These are phyloP conservation scores for Endothia cerciana DNA, from an alignment of 2,329 filamentous ascomycete species.

Conservation along the genomic window DNA sequence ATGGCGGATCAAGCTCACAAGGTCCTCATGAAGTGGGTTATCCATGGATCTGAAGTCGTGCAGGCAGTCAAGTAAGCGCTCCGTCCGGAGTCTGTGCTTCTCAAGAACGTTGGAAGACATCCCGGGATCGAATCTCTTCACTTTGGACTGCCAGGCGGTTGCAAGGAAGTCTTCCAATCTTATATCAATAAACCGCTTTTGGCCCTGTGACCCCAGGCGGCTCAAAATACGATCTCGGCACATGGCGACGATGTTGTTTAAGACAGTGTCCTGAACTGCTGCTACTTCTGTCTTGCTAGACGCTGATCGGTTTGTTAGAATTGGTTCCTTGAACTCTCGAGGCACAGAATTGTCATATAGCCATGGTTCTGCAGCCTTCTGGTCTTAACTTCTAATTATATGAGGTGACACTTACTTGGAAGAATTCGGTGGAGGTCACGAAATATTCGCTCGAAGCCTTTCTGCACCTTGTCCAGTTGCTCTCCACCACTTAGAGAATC, in stretches of 20 bases:
- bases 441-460: constrained; percentile 18
- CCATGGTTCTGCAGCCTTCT: too few species aligned
- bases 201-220: constrained; percentile 4
- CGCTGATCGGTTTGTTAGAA: background rate
- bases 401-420: background rate
- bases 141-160: background rate
- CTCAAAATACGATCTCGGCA: constrained; percentile 12
- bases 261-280: background rate
- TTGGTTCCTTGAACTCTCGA: background rate
- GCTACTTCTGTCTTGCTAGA: background rate
- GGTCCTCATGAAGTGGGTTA: background rate
- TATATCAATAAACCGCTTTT: constrained; percentile 1
- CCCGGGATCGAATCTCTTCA: too few species aligned
- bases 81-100: background rate
- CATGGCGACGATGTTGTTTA: constrained; percentile 21
- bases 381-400: background rate
- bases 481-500: background rate
- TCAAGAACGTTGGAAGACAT: background rate
- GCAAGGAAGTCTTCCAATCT: constrained; percentile 11
- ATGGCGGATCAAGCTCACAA: constrained; percentile 2
- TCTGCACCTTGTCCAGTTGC: constrained; percentile 5
- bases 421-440: background rate
- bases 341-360: too few species aligned
- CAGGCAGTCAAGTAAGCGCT: background rate
- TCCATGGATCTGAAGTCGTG: constrained; percentile 9